These are phyloP conservation scores for Talaromyces trachyspermus DNA, from an alignment of 495 filamentous ascomycete genomes.

Conservation along the genomic window DNA sequence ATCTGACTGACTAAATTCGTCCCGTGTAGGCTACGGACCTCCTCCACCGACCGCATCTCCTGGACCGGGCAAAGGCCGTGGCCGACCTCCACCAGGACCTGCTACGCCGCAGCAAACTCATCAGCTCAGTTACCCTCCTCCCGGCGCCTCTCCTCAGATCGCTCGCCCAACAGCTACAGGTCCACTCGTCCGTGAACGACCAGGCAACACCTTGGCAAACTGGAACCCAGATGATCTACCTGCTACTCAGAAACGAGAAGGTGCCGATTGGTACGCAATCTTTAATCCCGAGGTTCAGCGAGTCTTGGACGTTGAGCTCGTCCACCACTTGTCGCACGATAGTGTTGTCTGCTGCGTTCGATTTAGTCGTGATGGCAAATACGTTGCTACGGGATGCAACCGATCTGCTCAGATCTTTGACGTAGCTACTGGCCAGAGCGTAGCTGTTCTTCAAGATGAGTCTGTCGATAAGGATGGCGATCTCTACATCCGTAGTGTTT, in stretches of 20 bases:
- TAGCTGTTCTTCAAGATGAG: constrained; percentile 76
- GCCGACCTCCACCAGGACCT: constrained; percentile 57
- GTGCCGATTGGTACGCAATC: constrained; percentile 79
- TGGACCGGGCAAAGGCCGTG: constrained; percentile 62
- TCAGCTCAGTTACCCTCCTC: constrained; percentile 72
- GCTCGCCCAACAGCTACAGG: constrained; percentile 71
- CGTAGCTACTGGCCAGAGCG: constrained; percentile 66
- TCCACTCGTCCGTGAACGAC: constrained; percentile 47
- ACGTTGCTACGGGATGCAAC: constrained; percentile 85
- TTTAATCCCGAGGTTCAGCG: constrained; percentile 83
- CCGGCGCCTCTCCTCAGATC: constrained; percentile 76
- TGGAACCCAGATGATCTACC: constrained; percentile 80
- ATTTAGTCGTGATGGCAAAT: constrained; percentile 84
- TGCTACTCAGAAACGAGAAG: constrained; percentile 73
- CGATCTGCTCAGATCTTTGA: constrained; percentile 87
- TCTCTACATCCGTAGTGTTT: constrained; percentile 85
- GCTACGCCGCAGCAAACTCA: constrained; percentile 87
- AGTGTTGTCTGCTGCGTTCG: constrained; percentile 88
- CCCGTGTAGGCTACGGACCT: constrained; percentile 51
- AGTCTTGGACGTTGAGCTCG: constrained; percentile 75
- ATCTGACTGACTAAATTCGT: no score
- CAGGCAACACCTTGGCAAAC: constrained; percentile 78
- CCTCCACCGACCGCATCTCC: constrained; percentile 84
- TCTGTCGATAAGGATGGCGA: constrained; percentile 76
- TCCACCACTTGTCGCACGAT: constrained; percentile 80